Conservation (phyloP, 1,284 basidiomycete genomes). For the Tranzscheliella williamsii region DNA sequence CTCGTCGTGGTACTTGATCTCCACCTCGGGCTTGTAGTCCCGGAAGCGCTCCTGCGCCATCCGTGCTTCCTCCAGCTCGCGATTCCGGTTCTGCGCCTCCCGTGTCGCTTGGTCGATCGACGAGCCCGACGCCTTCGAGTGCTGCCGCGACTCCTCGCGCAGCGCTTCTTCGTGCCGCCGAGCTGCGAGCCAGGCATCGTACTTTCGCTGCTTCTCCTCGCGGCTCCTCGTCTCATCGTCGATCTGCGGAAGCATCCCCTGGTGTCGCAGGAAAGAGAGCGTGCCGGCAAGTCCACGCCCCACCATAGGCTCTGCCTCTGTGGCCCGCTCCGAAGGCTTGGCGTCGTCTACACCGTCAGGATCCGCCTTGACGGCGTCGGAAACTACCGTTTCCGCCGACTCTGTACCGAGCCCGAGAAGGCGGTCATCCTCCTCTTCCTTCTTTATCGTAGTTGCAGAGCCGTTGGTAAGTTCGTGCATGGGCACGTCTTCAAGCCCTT, state of each 20-base stretch:
- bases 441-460: slow-evolving; percentile 62
- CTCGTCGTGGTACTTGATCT: slow-evolving; percentile 89
- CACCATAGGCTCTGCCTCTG: slow-evolving; percentile 28
- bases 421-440: slow-evolving; percentile 63
- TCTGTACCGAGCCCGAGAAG: too few species aligned
- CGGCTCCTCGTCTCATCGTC: slow-evolving; percentile 73
- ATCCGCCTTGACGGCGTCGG: too few species aligned
- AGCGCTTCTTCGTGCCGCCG: slow-evolving; percentile 75
- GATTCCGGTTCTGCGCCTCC: slow-evolving; percentile 88
- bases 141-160: slow-evolving; percentile 75
- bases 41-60: slow-evolving; percentile 81
- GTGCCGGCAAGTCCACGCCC: slow-evolving; percentile 77
- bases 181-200: slow-evolving; percentile 87
- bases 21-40: slow-evolving; percentile 94
- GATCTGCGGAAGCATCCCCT: slow-evolving; percentile 79
- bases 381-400: too few species aligned
- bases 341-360: too few species aligned
- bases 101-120: slow-evolving; percentile 85
- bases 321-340: too few species aligned
- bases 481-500: slow-evolving; percentile 58
- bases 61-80: slow-evolving; percentile 88
- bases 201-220: slow-evolving; percentile 79
- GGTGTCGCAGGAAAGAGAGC: slow-evolving; percentile 82
- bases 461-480: slow-evolving; percentile 12
- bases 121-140: slow-evolving; percentile 46